Percentiles rank a stretch among this genome's conserved stretches.
These are phyloP conservation scores for Melocanna baccifera DNA, from an alignment of 176 grass and related monocot genomes.

Conservation along the genomic window DNA sequence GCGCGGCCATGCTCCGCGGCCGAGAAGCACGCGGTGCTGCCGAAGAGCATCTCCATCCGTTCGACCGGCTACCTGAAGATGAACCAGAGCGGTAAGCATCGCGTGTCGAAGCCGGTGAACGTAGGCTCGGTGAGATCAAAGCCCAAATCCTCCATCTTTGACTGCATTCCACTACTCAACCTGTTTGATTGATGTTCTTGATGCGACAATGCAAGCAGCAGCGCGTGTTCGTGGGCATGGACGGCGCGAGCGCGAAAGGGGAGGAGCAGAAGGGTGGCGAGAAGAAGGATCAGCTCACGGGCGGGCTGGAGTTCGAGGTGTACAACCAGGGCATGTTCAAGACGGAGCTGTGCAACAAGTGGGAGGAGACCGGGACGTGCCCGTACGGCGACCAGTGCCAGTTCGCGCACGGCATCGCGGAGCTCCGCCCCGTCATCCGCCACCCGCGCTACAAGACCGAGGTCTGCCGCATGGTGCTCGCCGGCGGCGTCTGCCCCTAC, in stretches of 20 bases:
- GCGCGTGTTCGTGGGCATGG: conserved; percentile 51
- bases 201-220: conserved; percentile 55
- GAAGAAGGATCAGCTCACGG: conserved; percentile 32
- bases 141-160: not conserved
- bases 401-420: conserved; percentile 91
- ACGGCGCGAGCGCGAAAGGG: conserved; percentile 7
- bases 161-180: not conserved
- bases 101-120: conserved; percentile 24
- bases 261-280: not conserved
- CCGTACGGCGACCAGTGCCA: conserved; percentile 79
- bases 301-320: conserved; percentile 68
- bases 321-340: conserved; percentile 97
- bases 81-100: conserved; percentile 34
- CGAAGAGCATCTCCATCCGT: conserved; percentile 85
- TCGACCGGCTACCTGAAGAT: conserved; percentile 69
- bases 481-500: conserved; percentile 75
- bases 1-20: conserved; percentile 12
- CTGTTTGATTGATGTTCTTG: not conserved
- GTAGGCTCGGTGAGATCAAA: conserved; percentile 48
- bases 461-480: conserved; percentile 84
- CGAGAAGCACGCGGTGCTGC: conserved; percentile 45
- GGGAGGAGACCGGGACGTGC: conserved; percentile 83
- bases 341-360: conserved; percentile 99
- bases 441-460: conserved; percentile 97
- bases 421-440: conserved; percentile 89